A percentile compares a stretch with the other conserved stretches of the same genome.
Conservation (phyloP, 345 rosid genomes). For the Acer yangbiense region DNA sequence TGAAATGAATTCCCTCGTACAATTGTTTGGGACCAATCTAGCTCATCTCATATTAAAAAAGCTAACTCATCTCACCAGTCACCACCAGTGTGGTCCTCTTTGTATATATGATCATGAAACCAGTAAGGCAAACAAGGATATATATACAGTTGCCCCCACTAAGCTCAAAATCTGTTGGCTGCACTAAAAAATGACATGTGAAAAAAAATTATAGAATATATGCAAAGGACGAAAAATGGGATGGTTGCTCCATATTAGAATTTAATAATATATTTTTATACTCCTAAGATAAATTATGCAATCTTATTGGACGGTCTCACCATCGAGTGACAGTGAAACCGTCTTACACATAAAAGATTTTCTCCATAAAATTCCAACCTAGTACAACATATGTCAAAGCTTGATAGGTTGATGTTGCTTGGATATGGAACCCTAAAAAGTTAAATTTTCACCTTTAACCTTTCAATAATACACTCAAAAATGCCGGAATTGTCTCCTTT, state of each 20-base stretch:
- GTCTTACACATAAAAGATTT: no score
- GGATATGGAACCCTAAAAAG: slow-evolving; percentile 9
- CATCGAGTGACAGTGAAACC: no score
- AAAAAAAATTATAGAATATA: slow-evolving; percentile 24
- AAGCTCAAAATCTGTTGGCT: slow-evolving; percentile 32
- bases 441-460: slow-evolving; percentile 18
- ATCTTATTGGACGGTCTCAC: no score
- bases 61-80: not conserved
- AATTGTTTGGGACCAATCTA: slow-evolving; percentile 25
- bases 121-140: slow-evolving; percentile 3
- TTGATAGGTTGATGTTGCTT: not conserved
- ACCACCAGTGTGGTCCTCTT: slow-evolving; percentile 24
- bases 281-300: no score
- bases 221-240: slow-evolving; percentile 10
- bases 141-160: slow-evolving; percentile 31
- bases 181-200: slow-evolving; percentile 6
- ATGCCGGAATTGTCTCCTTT: not conserved
- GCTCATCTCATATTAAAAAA: not conserved
- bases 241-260: no score
- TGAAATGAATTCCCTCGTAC: slow-evolving; percentile 18
- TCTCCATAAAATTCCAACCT: not conserved
- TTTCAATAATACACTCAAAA: slow-evolving; percentile 24
- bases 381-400: slow-evolving; percentile 11
- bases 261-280: no score
- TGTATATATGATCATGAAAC: slow-evolving; percentile 1